phyloP scores from a whole-genome alignment of 1,139 yeast genomes.

The Yamadazyma atmosphaerica region DNA sequence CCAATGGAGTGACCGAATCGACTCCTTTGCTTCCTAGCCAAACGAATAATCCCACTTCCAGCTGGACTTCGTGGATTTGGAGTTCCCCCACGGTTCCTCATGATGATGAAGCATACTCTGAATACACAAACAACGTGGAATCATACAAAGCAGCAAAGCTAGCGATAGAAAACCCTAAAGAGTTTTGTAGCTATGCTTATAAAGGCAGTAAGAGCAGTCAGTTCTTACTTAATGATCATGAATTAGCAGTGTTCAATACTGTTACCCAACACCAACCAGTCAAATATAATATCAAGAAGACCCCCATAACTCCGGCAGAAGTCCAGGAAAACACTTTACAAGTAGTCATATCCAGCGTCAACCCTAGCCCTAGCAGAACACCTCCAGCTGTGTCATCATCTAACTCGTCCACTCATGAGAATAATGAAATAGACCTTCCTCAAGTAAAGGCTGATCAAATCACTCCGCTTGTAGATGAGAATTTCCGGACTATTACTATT shows the following conservation, averaged over 20 bases:
- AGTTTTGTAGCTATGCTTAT: slow-evolving; percentile 37
- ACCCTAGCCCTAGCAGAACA: background rate
- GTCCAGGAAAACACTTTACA: slow-evolving; percentile 27
- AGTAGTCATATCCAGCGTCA: slow-evolving; percentile 4
- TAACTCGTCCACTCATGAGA: slow-evolving; percentile 10
- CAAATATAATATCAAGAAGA: slow-evolving; percentile 30
- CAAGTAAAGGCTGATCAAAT: slow-evolving; percentile 8
- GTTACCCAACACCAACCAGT: slow-evolving; percentile 42
- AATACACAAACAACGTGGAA: slow-evolving; percentile 23
- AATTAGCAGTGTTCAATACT: slow-evolving; percentile 44
- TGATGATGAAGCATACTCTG: slow-evolving; percentile 21
- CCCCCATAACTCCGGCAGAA: slow-evolving; percentile 39
- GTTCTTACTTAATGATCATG: slow-evolving; percentile 23
- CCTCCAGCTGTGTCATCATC: slow-evolving; percentile 5
- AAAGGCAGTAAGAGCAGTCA: slow-evolving; percentile 22
- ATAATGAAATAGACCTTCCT: background rate
- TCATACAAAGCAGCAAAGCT: slow-evolving; percentile 34
- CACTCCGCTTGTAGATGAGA: slow-evolving; percentile 29
- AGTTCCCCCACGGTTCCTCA: slow-evolving; percentile 5
- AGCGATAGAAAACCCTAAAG: slow-evolving; percentile 37
- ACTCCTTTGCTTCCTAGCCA: slow-evolving; percentile 4
- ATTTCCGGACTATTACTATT: slow-evolving; percentile 39
- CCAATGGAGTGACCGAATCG: background rate
- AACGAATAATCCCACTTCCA: background rate
- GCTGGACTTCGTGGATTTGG: slow-evolving; percentile 29